Evolutionary conservation across 2,329 filamentous ascomycete genomes (phyloP), one percentile per base, ranked within the genome.

Genomic region (Colletotrichum noveboracense): DNA sequence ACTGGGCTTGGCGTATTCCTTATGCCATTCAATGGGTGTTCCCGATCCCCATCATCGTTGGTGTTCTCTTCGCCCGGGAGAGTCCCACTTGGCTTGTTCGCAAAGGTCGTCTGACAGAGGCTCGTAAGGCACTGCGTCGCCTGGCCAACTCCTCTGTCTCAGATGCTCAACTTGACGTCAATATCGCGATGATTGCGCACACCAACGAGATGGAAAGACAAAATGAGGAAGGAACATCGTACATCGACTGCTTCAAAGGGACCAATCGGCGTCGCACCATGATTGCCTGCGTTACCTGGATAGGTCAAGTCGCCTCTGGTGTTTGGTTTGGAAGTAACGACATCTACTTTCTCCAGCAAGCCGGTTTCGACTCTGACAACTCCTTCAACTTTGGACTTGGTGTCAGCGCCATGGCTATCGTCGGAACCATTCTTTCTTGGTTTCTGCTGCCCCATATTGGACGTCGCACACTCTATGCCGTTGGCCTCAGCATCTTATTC

Each of bases 111-210:
- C n/a, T 52, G 43, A 52, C n/a, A 52, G 43, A 52, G n/a, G 43
- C 43, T 21, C n/a, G 43, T 3, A 52, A 21, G 6, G 43, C 43
- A 21, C 43, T 52, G n/a, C 43, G 43, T 52, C 43, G 43, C n/a
- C n/a, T 52, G 3, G 43, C 43, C 43, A 52, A 21, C 43, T 52
- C 43, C 0, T 52, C 43, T 2, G n/a, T 52, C 10, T 52, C 43
- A 3, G 43, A 52, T 21, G 43, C 43, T 52, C 43, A 52, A 21
- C 43, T 52, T 5, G 43, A 52, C 43, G 24, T 36, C 36, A 26
- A 28, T 28, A 65, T 62, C 9, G 28, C 58, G 2, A 79, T 88
- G 3, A 73, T 87, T 7, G 68, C 85, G 3, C 81, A 79, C 10
- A 80, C 66, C 18, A 58, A 68, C 48, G 66, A 58, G 24, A 43